phyloP scores from a whole-genome alignment of 176 grass and related monocot species.

The Miscanthus lutarioriparius region DNA sequence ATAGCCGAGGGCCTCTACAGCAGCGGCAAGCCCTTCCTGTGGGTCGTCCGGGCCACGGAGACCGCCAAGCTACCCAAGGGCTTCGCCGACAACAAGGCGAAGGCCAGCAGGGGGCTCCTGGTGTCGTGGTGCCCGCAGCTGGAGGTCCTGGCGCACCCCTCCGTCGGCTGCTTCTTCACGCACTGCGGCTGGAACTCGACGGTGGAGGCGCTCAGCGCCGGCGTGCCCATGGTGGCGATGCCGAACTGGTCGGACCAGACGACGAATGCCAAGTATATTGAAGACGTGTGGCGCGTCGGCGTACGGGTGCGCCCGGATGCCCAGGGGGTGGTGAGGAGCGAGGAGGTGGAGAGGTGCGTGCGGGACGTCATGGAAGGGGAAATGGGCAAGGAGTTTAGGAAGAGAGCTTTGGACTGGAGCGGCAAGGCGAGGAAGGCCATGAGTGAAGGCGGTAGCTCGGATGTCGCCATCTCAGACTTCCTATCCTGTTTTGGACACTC shows the following conservation, averaged over 20 bases:
- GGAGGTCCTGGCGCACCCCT: slow-evolving; percentile 54
- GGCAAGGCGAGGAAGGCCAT: slow-evolving; percentile 38
- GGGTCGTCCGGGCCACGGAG: slow-evolving; percentile 53
- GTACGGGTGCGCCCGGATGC: slow-evolving; percentile 27
- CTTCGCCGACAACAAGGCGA: slow-evolving; percentile 7
- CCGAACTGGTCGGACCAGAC: slow-evolving; percentile 72
- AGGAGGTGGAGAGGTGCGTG: slow-evolving; percentile 34
- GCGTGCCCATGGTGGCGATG: slow-evolving; percentile 49
- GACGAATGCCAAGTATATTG: slow-evolving; percentile 65
- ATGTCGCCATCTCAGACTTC: slow-evolving; percentile 43
- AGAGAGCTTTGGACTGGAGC: slow-evolving; percentile 36
- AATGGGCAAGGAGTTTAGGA: slow-evolving; percentile 19
- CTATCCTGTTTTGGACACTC: not conserved
- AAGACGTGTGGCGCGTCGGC: slow-evolving; percentile 63
- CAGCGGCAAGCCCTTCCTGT: slow-evolving; percentile 52
- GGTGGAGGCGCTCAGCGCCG: slow-evolving; percentile 25
- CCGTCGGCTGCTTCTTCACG: slow-evolving; percentile 67
- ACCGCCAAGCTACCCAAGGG: slow-evolving; percentile 6
- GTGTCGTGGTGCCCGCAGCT: slow-evolving; percentile 66
- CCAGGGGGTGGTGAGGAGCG: not conserved
- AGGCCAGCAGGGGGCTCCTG: slow-evolving; percentile 3
- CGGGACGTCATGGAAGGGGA: slow-evolving; percentile 42
- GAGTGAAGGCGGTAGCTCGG: slow-evolving; percentile 42
- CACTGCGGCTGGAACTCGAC: slow-evolving; percentile 82
- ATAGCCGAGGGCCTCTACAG: slow-evolving; percentile 39